Base-by-base conservation (phyloP, 306 rosid genomes). In the Acmispon strigosus region DNA sequence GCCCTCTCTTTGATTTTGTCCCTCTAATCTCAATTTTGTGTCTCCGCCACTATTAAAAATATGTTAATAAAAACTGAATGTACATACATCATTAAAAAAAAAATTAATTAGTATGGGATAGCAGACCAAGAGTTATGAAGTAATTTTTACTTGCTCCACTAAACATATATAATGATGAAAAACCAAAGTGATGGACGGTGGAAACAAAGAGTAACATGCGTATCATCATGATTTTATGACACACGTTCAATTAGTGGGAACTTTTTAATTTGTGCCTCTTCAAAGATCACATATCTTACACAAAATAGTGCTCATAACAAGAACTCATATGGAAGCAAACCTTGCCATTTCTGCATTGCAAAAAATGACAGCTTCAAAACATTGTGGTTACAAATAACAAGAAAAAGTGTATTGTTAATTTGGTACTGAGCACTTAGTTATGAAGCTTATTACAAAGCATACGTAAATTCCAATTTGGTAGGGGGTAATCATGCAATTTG, bases 381-480 rank as follows among this genome's bases (percentile, higher is more conserved):
- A 0, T 5, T 2, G 49, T 17, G n/a, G 36, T 51, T 76, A 57
- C 34, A 64, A 70, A 14, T 15, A n/a, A 45, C 41, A 13, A n/a
- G 14, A 13, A 56, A 71, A 55, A 18, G 58, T 57, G 58, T 17
- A 47, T 72, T 57, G 44, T 19, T 22, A 15, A 16, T 45, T 55
- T 64, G 5, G 78, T 34, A 44, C 11, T 10, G 20, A 62, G 7
- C 4, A 36, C 52, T 51, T 51, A 29, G 53, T 3, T 34, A 34
- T 17, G 15, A 8, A 19, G 47, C 10, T 62, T 54, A 42, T 63
- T 36, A 65, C 54, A 70, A 70, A 2, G 47, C 54, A 63, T 4
- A 63, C 72, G 48, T 29, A 47, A 55, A 16, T 71, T 78, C 77
- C 58, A 71, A 54, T 45, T 71, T 8, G 15, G 70, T 61, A 1